A percentile compares a stretch with the other conserved stretches of the same genome.
Conservation (phyloP, 2,329 filamentous ascomycete species). For the Curvularia eragrostidis region DNA sequence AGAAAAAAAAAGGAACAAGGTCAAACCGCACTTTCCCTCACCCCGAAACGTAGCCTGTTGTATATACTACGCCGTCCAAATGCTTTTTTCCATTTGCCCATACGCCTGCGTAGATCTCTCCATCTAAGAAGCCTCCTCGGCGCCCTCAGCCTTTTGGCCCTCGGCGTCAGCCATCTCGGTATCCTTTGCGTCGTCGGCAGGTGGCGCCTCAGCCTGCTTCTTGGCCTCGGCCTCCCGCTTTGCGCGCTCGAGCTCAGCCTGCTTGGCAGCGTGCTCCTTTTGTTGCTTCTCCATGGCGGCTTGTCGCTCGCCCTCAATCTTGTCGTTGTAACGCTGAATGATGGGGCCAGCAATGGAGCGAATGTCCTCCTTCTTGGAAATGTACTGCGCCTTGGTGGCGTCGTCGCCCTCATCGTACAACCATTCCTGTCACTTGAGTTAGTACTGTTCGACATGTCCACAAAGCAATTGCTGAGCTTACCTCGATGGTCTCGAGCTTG, state of each 20-base stretch:
- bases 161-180: conserved; percentile 68
- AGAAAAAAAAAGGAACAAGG: conserved; percentile 12
- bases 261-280: conserved; percentile 66
- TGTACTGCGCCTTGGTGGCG: conserved; percentile 89
- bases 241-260: conserved; percentile 74
- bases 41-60: conserved; percentile 13
- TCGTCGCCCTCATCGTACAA: conserved; percentile 97
- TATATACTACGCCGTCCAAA: conserved; percentile 24
- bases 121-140: conserved; percentile 46
- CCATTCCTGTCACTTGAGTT: conserved; percentile 74
- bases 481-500: conserved; percentile 86
- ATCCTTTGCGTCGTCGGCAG: conserved; percentile 48
- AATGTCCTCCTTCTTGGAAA: conserved; percentile 96
- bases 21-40: conserved; percentile 14
- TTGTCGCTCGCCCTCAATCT: conserved; percentile 84
- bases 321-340: conserved; percentile 93
- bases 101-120: conserved; percentile 12
- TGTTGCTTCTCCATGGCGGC: conserved; percentile 72
- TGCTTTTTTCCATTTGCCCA: conserved; percentile 27
- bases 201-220: conserved; percentile 57
- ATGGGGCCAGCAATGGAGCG: conserved; percentile 89
- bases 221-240: conserved; percentile 76
- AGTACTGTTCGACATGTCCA: conserved; percentile 5
- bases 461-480: conserved; percentile 57
- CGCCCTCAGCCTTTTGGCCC: conserved; percentile 47